Percentiles rank a stretch among this genome's conserved stretches.
Conservation (phyloP, 2,329 filamentous ascomycete species). For the Xylariales sp. region DNA sequence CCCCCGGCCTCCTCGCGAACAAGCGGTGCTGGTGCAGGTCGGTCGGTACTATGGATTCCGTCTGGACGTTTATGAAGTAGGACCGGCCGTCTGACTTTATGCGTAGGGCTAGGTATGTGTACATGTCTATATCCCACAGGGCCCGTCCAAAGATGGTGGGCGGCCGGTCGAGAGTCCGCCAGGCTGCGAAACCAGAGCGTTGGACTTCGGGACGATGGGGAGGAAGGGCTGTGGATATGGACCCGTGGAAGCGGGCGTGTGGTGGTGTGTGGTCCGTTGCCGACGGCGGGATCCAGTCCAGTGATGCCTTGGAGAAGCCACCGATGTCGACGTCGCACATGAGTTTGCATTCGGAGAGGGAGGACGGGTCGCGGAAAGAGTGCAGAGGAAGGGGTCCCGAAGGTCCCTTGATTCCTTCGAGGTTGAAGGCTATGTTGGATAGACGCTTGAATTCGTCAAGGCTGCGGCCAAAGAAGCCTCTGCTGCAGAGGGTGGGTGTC, state of each 20-base stretch:
- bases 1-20: slow-evolving; percentile 69
- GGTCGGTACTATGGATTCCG: slow-evolving; percentile 87
- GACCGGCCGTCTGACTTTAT: slow-evolving; percentile 86
- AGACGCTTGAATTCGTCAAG: slow-evolving; percentile 56
- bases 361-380: slow-evolving; percentile 51
- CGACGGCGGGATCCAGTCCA: slow-evolving; percentile 56
- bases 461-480: slow-evolving; percentile 54
- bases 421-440: slow-evolving; percentile 56
- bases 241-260: slow-evolving; percentile 80
- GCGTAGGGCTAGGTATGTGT: slow-evolving; percentile 79
- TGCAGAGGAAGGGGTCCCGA: slow-evolving; percentile 60
- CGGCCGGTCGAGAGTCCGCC: slow-evolving; percentile 73
- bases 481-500: slow-evolving; percentile 38
- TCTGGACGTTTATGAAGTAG: slow-evolving; percentile 95
- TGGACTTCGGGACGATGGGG: slow-evolving; percentile 67
- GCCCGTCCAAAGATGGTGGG: slow-evolving; percentile 80
- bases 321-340: slow-evolving; percentile 87
- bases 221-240: slow-evolving; percentile 82
- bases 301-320: slow-evolving; percentile 70
- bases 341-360: slow-evolving; percentile 57
- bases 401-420: slow-evolving; percentile 65
- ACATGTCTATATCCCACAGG: slow-evolving; percentile 86
- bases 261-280: slow-evolving; percentile 30
- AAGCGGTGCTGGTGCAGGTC: slow-evolving; percentile 93
- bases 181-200: slow-evolving; percentile 83